phyloP scores from a whole-genome alignment of 176 grass and related monocot genomes.

The Oryza meridionalis region DNA sequence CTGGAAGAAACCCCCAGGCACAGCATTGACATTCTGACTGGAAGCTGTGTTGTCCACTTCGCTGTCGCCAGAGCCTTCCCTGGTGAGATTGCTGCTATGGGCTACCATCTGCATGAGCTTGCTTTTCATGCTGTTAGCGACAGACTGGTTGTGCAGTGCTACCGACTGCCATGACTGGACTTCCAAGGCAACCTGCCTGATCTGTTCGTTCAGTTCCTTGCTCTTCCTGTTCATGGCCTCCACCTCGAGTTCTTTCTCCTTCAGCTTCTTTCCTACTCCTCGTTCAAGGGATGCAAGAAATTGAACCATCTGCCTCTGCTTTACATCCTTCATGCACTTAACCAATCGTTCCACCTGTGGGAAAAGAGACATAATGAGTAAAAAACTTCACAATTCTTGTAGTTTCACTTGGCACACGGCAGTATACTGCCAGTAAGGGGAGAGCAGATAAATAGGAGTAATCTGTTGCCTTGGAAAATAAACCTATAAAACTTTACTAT shows the following conservation, averaged over 20 bases:
- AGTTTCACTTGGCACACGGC: slow-evolving; percentile 1
- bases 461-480: background rate
- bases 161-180: slow-evolving; percentile 59
- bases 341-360: slow-evolving; percentile 44
- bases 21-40: slow-evolving; percentile 18
- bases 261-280: slow-evolving; percentile 54
- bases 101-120: slow-evolving; percentile 56
- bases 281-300: slow-evolving; percentile 44
- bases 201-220: slow-evolving; percentile 56
- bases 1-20: slow-evolving; percentile 24
- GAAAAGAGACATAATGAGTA: background rate
- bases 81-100: slow-evolving; percentile 37
- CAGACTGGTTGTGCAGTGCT: slow-evolving; percentile 47
- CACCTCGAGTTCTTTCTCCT: slow-evolving; percentile 59
- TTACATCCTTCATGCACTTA: slow-evolving; percentile 50
- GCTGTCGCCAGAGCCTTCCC: slow-evolving; percentile 57
- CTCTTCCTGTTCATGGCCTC: slow-evolving; percentile 57
- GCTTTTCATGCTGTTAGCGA: slow-evolving; percentile 46
- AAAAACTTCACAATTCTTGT: background rate
- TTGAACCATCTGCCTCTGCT: slow-evolving; percentile 43
- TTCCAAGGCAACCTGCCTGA: slow-evolving; percentile 48
- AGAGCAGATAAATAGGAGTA: background rate
- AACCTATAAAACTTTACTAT: background rate
- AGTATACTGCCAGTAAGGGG: too few relatives aligned
- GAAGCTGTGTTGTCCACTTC: slow-evolving; percentile 38